phyloP scores from a whole-genome alignment of 2,329 filamentous ascomycete species.

The Cryoendolithus antarcticus region DNA sequence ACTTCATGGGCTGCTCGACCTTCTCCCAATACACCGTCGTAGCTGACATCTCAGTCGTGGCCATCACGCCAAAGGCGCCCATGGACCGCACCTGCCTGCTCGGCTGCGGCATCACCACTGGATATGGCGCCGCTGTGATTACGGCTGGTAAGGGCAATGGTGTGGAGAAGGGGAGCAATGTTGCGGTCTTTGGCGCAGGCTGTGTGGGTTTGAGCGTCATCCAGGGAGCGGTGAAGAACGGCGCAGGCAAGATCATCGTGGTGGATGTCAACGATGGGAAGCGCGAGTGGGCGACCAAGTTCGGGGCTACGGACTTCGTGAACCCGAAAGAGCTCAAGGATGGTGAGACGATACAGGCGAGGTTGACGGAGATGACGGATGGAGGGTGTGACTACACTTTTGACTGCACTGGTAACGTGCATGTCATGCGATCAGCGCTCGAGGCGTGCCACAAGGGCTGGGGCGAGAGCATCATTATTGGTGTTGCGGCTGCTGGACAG shows the following conservation, averaged over 20 bases:
- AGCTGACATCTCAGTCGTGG: constrained; percentile 94
- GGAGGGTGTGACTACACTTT: constrained; percentile 98
- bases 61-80: constrained; percentile 76
- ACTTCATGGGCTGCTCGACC: constrained; percentile 98
- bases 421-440: constrained; percentile 87
- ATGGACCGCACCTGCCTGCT: constrained; percentile 95
- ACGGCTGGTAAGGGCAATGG: constrained; percentile 53
- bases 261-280: constrained; percentile 78
- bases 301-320: constrained; percentile 92
- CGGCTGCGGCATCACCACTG: constrained; percentile 96
- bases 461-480: constrained; percentile 96
- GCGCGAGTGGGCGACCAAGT: constrained; percentile 86
- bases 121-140: constrained; percentile 89
- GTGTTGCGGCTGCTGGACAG: constrained; percentile 89
- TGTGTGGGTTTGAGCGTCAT: constrained; percentile 93
- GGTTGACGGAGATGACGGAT: constrained; percentile 94
- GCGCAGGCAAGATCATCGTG: constrained; percentile 64
- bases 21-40: constrained; percentile 99
- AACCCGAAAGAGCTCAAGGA: constrained; percentile 59
- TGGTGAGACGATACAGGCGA: constrained; percentile 73
- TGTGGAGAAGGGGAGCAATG: constrained; percentile 76
- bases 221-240: constrained; percentile 80
- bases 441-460: constrained; percentile 99
- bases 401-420: constrained; percentile 95
- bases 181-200: constrained; percentile 89